A percentile compares a stretch with the other conserved stretches of the same genome.
Evolutionary conservation across 805 yeast genomes (phyloP).

Genomic region (Vanderwaltozyma yarrowii): DNA sequence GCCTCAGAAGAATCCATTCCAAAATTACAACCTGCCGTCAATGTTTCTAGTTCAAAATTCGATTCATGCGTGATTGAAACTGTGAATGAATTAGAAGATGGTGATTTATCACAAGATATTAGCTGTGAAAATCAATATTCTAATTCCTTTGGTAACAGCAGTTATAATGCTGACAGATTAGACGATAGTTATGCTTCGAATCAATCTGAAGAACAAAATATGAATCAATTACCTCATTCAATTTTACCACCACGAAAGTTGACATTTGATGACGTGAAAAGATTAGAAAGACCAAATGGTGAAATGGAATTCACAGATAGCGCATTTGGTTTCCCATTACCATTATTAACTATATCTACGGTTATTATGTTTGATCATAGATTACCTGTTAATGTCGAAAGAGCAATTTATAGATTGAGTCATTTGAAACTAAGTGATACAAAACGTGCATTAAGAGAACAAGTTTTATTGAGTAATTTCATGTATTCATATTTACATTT

Average conservation of each 20-base stretch:
- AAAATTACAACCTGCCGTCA: constrained; percentile 3
- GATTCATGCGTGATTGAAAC: constrained; percentile 6
- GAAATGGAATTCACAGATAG: constrained; percentile 60
- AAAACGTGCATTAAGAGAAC: constrained; percentile 81
- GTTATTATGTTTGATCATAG: constrained; percentile 74
- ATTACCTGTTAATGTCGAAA: constrained; percentile 88
- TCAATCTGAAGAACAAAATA: not conserved
- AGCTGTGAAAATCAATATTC: constrained; percentile 2
- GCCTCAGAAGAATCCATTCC: not conserved
- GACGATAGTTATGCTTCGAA: not conserved
- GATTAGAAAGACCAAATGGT: constrained; percentile 39
- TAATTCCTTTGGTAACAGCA: not conserved
- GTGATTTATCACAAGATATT: constrained; percentile 9
- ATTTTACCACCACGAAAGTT: constrained; percentile 26
- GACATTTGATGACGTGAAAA: constrained; percentile 28
- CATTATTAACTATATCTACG: constrained; percentile 69
- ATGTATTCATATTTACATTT: constrained; percentile 95
- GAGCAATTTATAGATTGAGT: constrained; percentile 88
- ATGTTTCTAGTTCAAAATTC: not conserved
- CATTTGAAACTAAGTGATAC: constrained; percentile 93
- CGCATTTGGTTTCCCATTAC: constrained; percentile 81
- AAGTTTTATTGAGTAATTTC: constrained; percentile 85
- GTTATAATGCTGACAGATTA: not conserved
- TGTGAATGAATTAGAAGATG: constrained; percentile 9
- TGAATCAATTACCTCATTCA: constrained; percentile 6